A percentile compares a stretch with the other conserved stretches of the same genome.
These are phyloP conservation scores for Waltergamsia citrina DNA, from an alignment of 2,329 filamentous ascomycete species.

Conservation along the genomic window DNA sequence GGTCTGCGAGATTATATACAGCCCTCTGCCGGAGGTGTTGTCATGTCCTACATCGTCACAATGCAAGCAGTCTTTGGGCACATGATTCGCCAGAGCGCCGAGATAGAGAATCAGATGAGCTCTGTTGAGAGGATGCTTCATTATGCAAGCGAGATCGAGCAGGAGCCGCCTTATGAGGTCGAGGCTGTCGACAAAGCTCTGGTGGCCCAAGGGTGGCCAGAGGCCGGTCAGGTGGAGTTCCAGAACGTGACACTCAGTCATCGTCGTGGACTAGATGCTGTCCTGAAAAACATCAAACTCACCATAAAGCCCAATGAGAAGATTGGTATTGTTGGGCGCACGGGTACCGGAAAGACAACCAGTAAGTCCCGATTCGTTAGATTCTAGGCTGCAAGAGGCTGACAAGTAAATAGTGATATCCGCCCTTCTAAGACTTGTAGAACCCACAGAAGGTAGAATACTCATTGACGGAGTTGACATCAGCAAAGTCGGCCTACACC, in stretches of 20 bases:
- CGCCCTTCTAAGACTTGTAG: slow-evolving; percentile 83
- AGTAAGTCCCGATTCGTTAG: slow-evolving; percentile 29
- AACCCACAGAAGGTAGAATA: slow-evolving; percentile 58
- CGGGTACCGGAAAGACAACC: slow-evolving; percentile 75
- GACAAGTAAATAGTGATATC: slow-evolving; percentile 52
- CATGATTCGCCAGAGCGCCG: slow-evolving; percentile 47
- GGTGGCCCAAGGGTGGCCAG: slow-evolving; percentile 2
- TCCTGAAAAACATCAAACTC: slow-evolving; percentile 59
- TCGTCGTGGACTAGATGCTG: slow-evolving; percentile 67
- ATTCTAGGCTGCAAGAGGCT: neutral
- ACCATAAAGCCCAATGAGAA: slow-evolving; percentile 76
- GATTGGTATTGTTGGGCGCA: slow-evolving; percentile 89
- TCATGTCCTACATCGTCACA: slow-evolving; percentile 55
- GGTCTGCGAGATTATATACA: slow-evolving; percentile 5
- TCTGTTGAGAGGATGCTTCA: slow-evolving; percentile 89
- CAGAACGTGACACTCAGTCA: slow-evolving; percentile 70
- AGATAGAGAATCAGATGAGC: slow-evolving; percentile 84
- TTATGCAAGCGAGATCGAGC: slow-evolving; percentile 77
- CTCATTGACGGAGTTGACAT: slow-evolving; percentile 62
- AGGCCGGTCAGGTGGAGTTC: too few relatives aligned
- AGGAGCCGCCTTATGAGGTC: slow-evolving; percentile 63
- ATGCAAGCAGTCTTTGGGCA: slow-evolving; percentile 41
- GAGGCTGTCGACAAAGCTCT: slow-evolving; percentile 15
- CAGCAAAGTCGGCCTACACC: slow-evolving; percentile 52
- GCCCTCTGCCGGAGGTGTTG: slow-evolving; percentile 44